Evolutionary conservation across 1,284 basidiomycete species (phyloP).

Genomic region (Papiliotrema fonsecae): DNA sequence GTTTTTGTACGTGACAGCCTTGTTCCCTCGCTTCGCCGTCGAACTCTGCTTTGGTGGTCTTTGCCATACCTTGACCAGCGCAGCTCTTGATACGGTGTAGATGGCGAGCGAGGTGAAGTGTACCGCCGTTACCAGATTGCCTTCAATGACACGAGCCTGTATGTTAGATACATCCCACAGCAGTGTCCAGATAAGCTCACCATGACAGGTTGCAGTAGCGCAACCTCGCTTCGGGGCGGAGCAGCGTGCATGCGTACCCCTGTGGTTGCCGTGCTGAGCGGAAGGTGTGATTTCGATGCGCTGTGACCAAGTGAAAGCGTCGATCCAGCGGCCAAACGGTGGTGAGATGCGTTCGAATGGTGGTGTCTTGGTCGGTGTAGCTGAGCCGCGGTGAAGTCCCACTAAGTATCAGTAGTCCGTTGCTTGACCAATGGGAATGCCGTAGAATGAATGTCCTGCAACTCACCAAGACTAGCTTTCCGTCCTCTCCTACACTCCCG

Average conservation of each 20-base stretch:
- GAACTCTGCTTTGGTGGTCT: constrained; percentile 52
- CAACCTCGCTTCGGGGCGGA: constrained; percentile 80
- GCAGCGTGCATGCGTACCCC: constrained; percentile 71
- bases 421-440: background rate
- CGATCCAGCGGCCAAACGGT: constrained; percentile 51
- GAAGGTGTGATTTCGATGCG: constrained; percentile 7
- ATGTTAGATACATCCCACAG: constrained; percentile 3
- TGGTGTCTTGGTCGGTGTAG: constrained; percentile 46
- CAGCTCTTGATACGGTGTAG: constrained; percentile 67
- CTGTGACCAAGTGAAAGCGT: constrained; percentile 46
- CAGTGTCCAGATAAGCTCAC: constrained; percentile 46
- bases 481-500: constrained; percentile 89
- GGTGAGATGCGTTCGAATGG: constrained; percentile 33
- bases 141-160: constrained; percentile 72
- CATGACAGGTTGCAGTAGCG: constrained; percentile 83
- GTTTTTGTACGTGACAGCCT: background rate
- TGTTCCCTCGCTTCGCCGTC: background rate
- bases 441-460: constrained; percentile 1
- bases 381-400: constrained; percentile 74
- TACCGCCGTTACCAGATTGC: constrained; percentile 66
- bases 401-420: constrained; percentile 51
- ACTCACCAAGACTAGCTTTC: constrained; percentile 76
- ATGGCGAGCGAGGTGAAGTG: constrained; percentile 68
- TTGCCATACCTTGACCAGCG: constrained; percentile 75
- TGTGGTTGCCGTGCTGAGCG: constrained; percentile 36